A percentile compares a stretch with the other conserved stretches of the same genome.
Evolutionary conservation across 2,329 filamentous ascomycete genomes (phyloP).

Genomic region (Alternaria arborescens): DNA sequence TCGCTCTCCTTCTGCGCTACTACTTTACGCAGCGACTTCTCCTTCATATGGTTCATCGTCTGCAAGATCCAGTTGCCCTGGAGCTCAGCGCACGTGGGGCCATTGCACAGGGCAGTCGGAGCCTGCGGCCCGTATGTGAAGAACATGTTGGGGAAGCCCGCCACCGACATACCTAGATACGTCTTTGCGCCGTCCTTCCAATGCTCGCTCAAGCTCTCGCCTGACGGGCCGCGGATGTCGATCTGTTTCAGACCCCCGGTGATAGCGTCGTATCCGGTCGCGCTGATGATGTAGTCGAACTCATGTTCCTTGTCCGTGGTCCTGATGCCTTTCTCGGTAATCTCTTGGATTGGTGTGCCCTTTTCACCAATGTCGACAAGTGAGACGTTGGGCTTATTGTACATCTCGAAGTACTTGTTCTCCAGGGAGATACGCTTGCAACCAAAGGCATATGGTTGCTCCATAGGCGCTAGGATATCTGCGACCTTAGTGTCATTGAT

Average conservation of each 20-base stretch:
- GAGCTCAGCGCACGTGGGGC: conserved; percentile 62
- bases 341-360: conserved; percentile 53
- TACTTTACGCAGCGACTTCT: conserved; percentile 59
- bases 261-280: conserved; percentile 55
- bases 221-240: conserved; percentile 43
- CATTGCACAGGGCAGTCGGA: conserved; percentile 65
- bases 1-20: conserved; percentile 59
- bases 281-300: conserved; percentile 63
- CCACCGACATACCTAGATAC: conserved; percentile 52
- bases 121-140: conserved; percentile 63
- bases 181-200: conserved; percentile 32
- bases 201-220: conserved; percentile 26
- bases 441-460: conserved; percentile 39
- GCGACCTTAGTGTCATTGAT: conserved; percentile 49
- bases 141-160: conserved; percentile 53
- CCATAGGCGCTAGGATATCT: conserved; percentile 52
- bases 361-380: conserved; percentile 52
- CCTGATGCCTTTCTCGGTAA: conserved; percentile 60
- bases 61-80: conserved; percentile 67
- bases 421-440: conserved; percentile 34
- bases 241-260: conserved; percentile 49
- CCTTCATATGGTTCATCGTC: conserved; percentile 59
- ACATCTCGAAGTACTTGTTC: conserved; percentile 50
- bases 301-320: conserved; percentile 57
- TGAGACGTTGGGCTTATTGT: conserved; percentile 57